These are phyloP conservation scores for Bathelium albidoporum DNA, from an alignment of 495 filamentous ascomycete species.

Conservation along the genomic window DNA sequence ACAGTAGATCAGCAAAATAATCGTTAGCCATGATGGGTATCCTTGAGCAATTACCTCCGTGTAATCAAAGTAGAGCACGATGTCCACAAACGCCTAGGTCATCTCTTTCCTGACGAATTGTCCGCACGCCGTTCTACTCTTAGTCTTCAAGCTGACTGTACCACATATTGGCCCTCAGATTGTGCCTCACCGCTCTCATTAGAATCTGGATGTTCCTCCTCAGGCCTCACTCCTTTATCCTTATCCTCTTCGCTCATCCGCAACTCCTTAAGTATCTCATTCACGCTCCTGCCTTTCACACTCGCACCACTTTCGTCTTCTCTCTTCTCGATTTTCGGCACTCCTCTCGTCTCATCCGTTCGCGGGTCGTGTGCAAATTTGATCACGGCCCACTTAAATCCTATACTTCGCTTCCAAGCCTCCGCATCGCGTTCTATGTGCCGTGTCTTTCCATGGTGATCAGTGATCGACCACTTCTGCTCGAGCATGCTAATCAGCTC, in stretches of 20 bases:
- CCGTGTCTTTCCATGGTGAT: conserved; percentile 4
- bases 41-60: too few relatives aligned
- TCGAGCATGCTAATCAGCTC: conserved; percentile 17
- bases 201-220: neutral
- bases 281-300: conserved; percentile 8
- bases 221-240: neutral
- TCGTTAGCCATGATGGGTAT: too few relatives aligned
- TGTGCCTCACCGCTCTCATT: neutral
- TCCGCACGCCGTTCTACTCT: neutral
- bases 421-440: conserved; percentile 8
- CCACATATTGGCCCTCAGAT: neutral
- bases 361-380: conserved; percentile 7
- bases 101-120: too few relatives aligned
- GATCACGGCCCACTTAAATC: conserved; percentile 16
- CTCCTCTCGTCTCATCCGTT: conserved; percentile 6
- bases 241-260: neutral
- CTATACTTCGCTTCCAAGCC: conserved; percentile 14
- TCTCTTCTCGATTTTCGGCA: conserved; percentile 9
- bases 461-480: conserved; percentile 14
- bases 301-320: neutral
- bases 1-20: too few relatives aligned
- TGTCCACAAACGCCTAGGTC: too few relatives aligned
- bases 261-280: conserved; percentile 7
- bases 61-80: too few relatives aligned
- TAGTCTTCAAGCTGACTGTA: neutral